phyloP scores from a whole-genome alignment of 2,329 filamentous ascomycete genomes.

The Blastomyces parvus region DNA sequence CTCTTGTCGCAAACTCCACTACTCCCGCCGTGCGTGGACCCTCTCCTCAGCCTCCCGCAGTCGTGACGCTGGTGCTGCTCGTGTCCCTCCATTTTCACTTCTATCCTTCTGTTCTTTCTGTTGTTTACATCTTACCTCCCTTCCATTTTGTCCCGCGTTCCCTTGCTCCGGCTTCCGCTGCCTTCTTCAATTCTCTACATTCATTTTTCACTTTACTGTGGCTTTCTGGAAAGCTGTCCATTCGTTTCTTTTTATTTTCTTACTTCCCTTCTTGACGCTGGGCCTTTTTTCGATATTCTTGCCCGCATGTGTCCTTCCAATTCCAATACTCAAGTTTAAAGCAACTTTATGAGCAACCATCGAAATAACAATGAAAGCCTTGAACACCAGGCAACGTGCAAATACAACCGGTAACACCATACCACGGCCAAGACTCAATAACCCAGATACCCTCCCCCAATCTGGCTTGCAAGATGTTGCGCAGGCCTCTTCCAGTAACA shows the following conservation, averaged over 20 bases:
- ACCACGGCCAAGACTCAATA: constrained; percentile 26
- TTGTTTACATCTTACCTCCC: constrained; percentile 9
- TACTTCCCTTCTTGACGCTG: constrained; percentile 9
- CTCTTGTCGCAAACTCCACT: background rate
- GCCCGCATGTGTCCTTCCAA: background rate
- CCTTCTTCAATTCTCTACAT: constrained; percentile 1
- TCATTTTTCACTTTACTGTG: constrained; percentile 4
- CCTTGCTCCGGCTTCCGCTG: constrained; percentile 11
- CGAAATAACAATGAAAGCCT: constrained; percentile 25
- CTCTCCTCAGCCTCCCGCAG: background rate
- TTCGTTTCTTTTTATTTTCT: constrained; percentile 21
- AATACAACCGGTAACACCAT: constrained; percentile 22
- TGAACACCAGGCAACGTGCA: constrained; percentile 24
- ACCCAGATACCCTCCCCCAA: constrained; percentile 26
- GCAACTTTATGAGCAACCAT: background rate
- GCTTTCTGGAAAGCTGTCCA: constrained; percentile 35
- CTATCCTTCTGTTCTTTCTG: constrained; percentile 8
- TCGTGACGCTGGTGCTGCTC: background rate
- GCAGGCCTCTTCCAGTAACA: constrained; percentile 10
- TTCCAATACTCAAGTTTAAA: background rate
- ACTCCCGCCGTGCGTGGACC: background rate
- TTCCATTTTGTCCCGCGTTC: constrained; percentile 9
- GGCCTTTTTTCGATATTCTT: background rate
- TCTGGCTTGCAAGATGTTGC: constrained; percentile 22
- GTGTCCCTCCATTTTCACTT: background rate